Conservation (phyloP, 768 basidiomycete species). For the Boletus pseudo-olivaceus region DNA sequence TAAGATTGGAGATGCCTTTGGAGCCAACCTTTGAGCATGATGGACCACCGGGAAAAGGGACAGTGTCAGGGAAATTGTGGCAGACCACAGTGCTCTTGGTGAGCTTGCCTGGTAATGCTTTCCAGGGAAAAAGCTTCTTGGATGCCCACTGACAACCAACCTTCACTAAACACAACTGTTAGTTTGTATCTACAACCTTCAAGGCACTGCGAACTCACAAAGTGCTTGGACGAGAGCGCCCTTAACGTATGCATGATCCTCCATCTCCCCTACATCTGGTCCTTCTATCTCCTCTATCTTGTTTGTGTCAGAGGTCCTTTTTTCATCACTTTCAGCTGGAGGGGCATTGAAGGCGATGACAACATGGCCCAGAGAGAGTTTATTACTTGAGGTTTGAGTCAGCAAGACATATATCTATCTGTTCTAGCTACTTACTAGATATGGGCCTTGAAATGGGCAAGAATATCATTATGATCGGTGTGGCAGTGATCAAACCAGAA, state of each 20-base stretch:
- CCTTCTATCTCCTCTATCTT: not conserved
- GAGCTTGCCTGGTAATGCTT: not conserved
- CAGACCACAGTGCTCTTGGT: not conserved
- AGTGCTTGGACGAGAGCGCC: not conserved
- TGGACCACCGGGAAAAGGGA: not conserved
- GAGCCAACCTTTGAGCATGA: not conserved
- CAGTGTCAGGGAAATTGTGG: not conserved
- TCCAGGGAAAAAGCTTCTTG: not conserved
- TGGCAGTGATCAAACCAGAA: not conserved
- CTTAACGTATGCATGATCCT: not conserved
- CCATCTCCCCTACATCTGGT: not conserved
- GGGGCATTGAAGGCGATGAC: not conserved
- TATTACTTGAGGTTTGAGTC: not conserved
- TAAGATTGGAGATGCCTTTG: not conserved
- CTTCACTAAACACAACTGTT: not conserved
- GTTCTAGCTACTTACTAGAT: not conserved
- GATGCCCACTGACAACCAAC: not conserved
- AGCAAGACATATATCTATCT: not conserved
- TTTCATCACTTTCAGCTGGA: not conserved
- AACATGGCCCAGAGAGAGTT: not conserved
- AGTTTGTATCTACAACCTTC: not conserved
- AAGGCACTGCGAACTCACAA: not conserved
- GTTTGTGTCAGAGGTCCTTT: not conserved
- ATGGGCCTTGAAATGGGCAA: not conserved
- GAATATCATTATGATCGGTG: not conserved